phyloP scores from a whole-genome alignment of 495 filamentous ascomycete species.

The Aspergillus sclerotioniger region DNA sequence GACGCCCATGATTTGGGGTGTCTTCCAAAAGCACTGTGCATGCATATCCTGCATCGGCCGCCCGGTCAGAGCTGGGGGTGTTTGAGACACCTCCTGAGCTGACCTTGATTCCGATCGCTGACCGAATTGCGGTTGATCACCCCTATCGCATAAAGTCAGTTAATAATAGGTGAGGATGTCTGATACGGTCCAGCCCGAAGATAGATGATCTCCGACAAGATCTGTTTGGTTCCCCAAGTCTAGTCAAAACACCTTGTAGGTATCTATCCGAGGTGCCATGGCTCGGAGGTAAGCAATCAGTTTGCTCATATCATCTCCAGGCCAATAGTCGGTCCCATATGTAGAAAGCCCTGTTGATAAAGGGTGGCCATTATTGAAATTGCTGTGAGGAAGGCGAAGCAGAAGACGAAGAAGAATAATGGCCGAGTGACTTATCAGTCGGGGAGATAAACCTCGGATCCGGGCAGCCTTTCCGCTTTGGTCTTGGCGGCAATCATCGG shows the following conservation, averaged over 20 bases:
- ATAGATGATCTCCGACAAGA: background rate
- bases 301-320: too few relatives aligned
- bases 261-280: too few relatives aligned
- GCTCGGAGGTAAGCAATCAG: too few relatives aligned
- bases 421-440: background rate
- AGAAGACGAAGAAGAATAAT: background rate
- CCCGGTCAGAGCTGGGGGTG: background rate
- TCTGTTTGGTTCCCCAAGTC: background rate
- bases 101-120: background rate
- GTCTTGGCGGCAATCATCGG: slow-evolving; percentile 13
- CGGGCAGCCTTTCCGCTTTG: slow-evolving; percentile 12
- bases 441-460: background rate
- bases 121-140: background rate
- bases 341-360: background rate
- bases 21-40: background rate
- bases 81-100: background rate
- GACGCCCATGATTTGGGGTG: background rate
- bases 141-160: background rate
- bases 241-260: too few relatives aligned
- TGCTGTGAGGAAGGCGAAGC: background rate
- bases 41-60: background rate
- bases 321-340: background rate
- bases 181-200: background rate
- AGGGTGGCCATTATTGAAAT: background rate
- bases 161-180: background rate